phyloP scores from a whole-genome alignment of 176 grass and related monocot species.

The Cymbopogon citratus region DNA sequence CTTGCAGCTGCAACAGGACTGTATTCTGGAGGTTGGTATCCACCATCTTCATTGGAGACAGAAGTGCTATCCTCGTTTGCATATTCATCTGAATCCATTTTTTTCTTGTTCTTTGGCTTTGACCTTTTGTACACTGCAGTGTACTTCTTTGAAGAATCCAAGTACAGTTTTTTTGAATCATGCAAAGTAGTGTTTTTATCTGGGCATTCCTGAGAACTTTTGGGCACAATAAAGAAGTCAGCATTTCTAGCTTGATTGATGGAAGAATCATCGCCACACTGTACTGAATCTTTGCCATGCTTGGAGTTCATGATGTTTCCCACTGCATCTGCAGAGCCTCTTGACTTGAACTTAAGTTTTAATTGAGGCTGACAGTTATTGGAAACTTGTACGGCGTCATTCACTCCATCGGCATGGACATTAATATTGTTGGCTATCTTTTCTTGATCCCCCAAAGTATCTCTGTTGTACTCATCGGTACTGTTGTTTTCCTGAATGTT shows the following conservation, averaged over 20 bases:
- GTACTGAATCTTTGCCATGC: slow-evolving; percentile 22
- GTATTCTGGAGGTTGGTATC: slow-evolving; percentile 45
- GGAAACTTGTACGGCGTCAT: slow-evolving; percentile 25
- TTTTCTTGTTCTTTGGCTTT: slow-evolving; percentile 54
- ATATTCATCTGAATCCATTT: slow-evolving; percentile 42
- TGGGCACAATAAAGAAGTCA: slow-evolving; percentile 25
- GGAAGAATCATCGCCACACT: slow-evolving; percentile 38
- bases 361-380: slow-evolving; percentile 37
- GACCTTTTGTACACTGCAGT: slow-evolving; percentile 76
- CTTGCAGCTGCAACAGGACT: slow-evolving; percentile 48
- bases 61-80: slow-evolving; percentile 66
- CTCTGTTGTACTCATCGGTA: background rate
- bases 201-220: slow-evolving; percentile 27
- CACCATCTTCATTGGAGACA: slow-evolving; percentile 55
- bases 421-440: slow-evolving; percentile 9
- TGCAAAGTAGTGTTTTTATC: slow-evolving; percentile 25
- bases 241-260: slow-evolving; percentile 31
- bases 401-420: slow-evolving; percentile 17
- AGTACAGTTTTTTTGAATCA: slow-evolving; percentile 39
- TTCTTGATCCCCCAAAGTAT: slow-evolving; percentile 17
- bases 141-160: slow-evolving; percentile 42
- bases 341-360: slow-evolving; percentile 68
- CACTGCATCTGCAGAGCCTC: slow-evolving; percentile 37
- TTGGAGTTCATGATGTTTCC: slow-evolving; percentile 12
- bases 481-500: slow-evolving; percentile 29